Percentiles rank a stretch among this genome's conserved stretches.
phyloP scores from a whole-genome alignment of 495 filamentous ascomycete species.

The Penicillium cosmopolitanum region DNA sequence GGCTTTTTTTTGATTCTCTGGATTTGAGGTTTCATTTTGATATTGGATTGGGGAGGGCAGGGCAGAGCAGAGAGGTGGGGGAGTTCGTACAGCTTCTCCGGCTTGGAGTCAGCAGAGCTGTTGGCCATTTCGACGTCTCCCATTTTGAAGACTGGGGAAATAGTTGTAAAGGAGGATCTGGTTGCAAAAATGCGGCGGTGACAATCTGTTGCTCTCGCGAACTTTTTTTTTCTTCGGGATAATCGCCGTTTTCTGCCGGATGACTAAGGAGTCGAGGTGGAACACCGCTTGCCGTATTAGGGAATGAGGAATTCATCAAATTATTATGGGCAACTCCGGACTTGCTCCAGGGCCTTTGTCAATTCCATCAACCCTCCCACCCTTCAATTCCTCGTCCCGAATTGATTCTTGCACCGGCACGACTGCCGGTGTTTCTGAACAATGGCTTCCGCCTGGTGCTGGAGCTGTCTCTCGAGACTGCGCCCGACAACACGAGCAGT shows the following conservation, averaged over 20 bases:
- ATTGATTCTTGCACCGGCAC: slow-evolving; percentile 40
- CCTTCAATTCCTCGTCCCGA: slow-evolving; percentile 28
- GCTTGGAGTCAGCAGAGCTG: slow-evolving; percentile 34
- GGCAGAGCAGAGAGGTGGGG: not conserved
- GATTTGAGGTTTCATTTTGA: not conserved
- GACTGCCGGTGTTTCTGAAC: slow-evolving; percentile 37
- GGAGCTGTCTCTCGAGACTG: slow-evolving; percentile 64
- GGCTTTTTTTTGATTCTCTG: no score
- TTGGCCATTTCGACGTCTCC: slow-evolving; percentile 36
- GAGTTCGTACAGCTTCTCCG: slow-evolving; percentile 45
- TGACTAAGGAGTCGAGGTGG: slow-evolving; percentile 25
- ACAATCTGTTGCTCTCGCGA: not conserved
- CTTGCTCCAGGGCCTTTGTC: slow-evolving; percentile 17
- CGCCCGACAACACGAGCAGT: slow-evolving; percentile 51
- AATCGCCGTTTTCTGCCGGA: slow-evolving; percentile 36
- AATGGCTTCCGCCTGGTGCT: slow-evolving; percentile 72
- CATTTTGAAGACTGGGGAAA: slow-evolving; percentile 30
- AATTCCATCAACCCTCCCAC: slow-evolving; percentile 25
- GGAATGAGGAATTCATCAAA: slow-evolving; percentile 37
- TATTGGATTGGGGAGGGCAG: no score
- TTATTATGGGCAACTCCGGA: slow-evolving; percentile 30
- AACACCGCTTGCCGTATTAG: slow-evolving; percentile 29
- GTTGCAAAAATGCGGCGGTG: not conserved
- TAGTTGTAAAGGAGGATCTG: slow-evolving; percentile 1
- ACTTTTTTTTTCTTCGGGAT: slow-evolving; percentile 5